Evolutionary conservation across 768 basidiomycete species (phyloP), one percentile per base, ranked within the genome.

Genomic region (Floccularia luteovirens): DNA sequence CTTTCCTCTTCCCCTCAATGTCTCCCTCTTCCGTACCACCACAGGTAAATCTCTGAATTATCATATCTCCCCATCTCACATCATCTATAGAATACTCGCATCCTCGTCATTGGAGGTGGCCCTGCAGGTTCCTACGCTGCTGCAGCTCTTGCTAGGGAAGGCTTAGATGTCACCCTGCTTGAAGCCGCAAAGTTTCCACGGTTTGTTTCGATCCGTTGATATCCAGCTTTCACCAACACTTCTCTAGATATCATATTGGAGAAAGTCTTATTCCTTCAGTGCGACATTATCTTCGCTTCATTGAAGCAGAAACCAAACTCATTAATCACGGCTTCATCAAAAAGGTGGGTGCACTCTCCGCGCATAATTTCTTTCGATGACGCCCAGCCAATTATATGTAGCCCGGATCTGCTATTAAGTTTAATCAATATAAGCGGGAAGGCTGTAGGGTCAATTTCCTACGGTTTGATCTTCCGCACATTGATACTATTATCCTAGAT

Each of bases 391-490:
- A 8, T 8, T 28, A 34, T 19, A 14, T 34, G n/a, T 46, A 79
- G 76, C 76, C 75, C 34, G 78, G 77, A 24, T 74, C 77, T 45
- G 74, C 75, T 19, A 72, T 79, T 45, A 79, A 79, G 55, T 75
- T 79, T 51, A 77, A 77, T 48, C 75, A 77, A 48, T 74, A 59
- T 50, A 78, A 78, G 54, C 70, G 70, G n/a, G 77, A 79, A 64
- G 77, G 75, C 36, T 79, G 77, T 75, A 49, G 52, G 74, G 62
- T 3, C 45, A 11, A 27, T 20, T 44, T 39, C 23, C n/a, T 20
- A 19, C 13, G 45, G 3, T 19, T 25, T 24, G 6, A 5, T 31
- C 39, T 41, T 37, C 25, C 25, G 24, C 31, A 27, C 38, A 19
- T 31, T 42, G 27, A 19, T 37, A 34, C 31, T 41, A 24, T 39